A percentile compares a stretch with the other conserved stretches of the same genome.
Conservation (phyloP, 495 filamentous ascomycete species). For the Neurospora discreta region DNA sequence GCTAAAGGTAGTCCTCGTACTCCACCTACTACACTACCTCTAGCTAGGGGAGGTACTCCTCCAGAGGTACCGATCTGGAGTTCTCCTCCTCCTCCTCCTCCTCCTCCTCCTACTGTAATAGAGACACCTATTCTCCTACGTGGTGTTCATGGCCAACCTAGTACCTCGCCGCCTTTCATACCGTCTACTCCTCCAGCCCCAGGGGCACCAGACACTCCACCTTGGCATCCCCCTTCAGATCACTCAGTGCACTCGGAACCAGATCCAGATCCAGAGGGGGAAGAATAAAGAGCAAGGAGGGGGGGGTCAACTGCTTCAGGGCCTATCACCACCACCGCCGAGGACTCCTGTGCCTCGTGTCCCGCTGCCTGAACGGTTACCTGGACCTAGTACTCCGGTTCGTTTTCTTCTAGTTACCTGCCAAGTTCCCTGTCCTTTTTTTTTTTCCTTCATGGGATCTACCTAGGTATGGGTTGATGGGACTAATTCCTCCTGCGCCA, state of each 20-base stretch:
- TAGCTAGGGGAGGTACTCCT: not conserved
- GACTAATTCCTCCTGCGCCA: not conserved
- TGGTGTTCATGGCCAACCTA: not conserved
- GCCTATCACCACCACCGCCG: not conserved
- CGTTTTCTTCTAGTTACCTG: not conserved
- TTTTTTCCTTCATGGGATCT: not conserved
- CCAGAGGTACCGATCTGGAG: not conserved
- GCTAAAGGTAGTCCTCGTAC: not conserved
- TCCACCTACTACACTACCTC: not conserved
- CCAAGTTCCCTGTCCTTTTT: no score
- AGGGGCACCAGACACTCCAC: not conserved
- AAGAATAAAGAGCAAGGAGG: not conserved
- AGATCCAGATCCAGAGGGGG: not conserved
- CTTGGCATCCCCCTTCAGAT: not conserved
- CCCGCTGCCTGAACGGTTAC: not conserved
- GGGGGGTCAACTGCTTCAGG: not conserved
- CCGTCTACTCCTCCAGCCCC: not conserved
- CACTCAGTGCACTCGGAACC: not conserved
- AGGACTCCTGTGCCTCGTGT: not conserved
- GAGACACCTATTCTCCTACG: not conserved
- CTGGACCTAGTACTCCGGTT: not conserved
- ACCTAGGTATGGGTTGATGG: not conserved
- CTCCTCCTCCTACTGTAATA: not conserved
- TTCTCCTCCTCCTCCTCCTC: not conserved
- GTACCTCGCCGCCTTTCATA: not conserved